Conservation (phyloP, 1,139 yeast genomes). For the Hansenula anomala region DNA sequence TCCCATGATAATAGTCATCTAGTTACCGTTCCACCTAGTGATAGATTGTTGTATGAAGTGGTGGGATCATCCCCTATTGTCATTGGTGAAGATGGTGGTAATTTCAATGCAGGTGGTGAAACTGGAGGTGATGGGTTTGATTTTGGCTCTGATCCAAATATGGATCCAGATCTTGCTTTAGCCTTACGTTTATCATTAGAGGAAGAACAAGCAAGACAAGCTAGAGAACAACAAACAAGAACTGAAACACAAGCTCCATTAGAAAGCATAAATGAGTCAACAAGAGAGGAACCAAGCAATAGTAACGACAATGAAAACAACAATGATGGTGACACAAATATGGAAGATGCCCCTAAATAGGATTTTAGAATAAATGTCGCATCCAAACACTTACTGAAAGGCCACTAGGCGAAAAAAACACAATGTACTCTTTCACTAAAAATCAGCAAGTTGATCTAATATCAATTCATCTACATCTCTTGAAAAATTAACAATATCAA, state of each 20-base stretch:
- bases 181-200: constrained; percentile 55
- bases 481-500: too few species aligned
- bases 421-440: too few species aligned
- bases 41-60: constrained; percentile 70
- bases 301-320: constrained; percentile 3
- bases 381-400: too few species aligned
- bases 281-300: background rate
- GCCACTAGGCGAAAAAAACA: too few species aligned
- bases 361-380: too few species aligned
- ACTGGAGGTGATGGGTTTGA: constrained; percentile 45
- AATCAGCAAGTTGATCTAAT: too few species aligned
- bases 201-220: constrained; percentile 38
- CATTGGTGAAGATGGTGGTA: constrained; percentile 43
- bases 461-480: too few species aligned
- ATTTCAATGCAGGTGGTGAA: constrained; percentile 24
- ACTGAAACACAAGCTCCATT: constrained; percentile 7
- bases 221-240: constrained; percentile 16
- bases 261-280: constrained; percentile 13
- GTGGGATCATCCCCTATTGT: constrained; percentile 68
- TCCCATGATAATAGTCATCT: constrained; percentile 81
- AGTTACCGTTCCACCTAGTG: constrained; percentile 86
- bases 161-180: constrained; percentile 96
- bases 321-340: constrained; percentile 9
- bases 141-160: constrained; percentile 77
- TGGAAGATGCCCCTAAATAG: constrained; percentile 15